Percentiles rank a stretch among this genome's conserved stretches.
Evolutionary conservation across 495 filamentous ascomycete genomes (phyloP).

Genomic region (Penicillium macrosclerotiorum): DNA sequence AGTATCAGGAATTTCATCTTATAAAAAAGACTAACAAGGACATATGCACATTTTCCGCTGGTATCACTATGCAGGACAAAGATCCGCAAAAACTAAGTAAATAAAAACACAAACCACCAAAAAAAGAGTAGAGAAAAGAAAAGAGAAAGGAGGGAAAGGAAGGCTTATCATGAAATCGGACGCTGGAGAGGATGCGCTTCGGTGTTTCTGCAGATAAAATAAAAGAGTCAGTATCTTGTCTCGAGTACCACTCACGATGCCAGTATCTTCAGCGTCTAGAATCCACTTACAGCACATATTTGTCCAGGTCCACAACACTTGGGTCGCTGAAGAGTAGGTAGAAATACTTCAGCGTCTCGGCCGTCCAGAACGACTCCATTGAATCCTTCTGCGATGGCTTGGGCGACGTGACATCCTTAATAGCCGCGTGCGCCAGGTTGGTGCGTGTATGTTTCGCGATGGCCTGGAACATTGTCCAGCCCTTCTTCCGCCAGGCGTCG

Average conservation of each 20-base stretch:
- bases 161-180: slow-evolving; percentile 25
- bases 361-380: slow-evolving; percentile 66
- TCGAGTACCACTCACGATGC: slow-evolving; percentile 2
- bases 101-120: slow-evolving; percentile 9
- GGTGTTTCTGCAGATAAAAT: slow-evolving; percentile 42
- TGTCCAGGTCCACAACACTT: slow-evolving; percentile 72
- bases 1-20: too few relatives aligned
- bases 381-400: slow-evolving; percentile 38
- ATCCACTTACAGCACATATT: slow-evolving; percentile 69
- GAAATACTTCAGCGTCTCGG: slow-evolving; percentile 80
- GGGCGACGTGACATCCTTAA: slow-evolving; percentile 66
- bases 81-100: slow-evolving; percentile 2
- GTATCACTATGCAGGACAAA: slow-evolving; percentile 27
- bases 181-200: slow-evolving; percentile 55
- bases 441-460: slow-evolving; percentile 65
- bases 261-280: not conserved
- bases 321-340: slow-evolving; percentile 73
- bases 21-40: too few relatives aligned
- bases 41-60: slow-evolving; percentile 24
- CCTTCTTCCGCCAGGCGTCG: slow-evolving; percentile 73
- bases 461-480: slow-evolving; percentile 87
- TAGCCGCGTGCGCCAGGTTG: slow-evolving; percentile 66
- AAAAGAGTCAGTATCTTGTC: slow-evolving; percentile 9
- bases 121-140: not conserved
- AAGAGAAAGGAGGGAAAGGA: not conserved